Percentiles rank a stretch among this genome's conserved stretches.
These are phyloP conservation scores for Penicillium sp. DNA, from an alignment of 2,329 filamentous ascomycete genomes.

Conservation along the genomic window DNA sequence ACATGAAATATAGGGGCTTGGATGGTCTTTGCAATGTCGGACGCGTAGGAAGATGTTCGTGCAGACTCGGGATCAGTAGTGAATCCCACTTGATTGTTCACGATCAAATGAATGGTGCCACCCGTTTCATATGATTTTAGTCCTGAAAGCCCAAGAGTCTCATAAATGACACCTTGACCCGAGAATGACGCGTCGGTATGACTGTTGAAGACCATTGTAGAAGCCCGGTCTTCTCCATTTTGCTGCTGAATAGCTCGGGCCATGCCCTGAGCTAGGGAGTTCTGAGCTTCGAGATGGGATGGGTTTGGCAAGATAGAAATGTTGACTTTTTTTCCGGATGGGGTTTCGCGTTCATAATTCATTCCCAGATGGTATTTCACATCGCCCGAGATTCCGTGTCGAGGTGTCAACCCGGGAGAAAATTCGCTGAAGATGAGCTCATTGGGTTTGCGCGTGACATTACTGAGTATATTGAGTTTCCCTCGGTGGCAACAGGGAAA, in stretches of 20 bases:
- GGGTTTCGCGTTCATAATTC: constrained; percentile 98
- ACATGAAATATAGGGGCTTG: constrained; percentile 98
- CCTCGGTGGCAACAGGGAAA: constrained; percentile 99
- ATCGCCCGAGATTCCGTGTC: constrained; percentile 93
- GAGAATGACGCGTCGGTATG: constrained; percentile 97
- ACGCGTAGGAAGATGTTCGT: constrained; percentile 98
- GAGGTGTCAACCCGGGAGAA: constrained; percentile 79
- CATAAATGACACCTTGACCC: constrained; percentile 94
- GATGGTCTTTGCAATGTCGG: constrained; percentile 97
- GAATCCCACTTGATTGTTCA: constrained; percentile 99
- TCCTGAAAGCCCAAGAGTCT: constrained; percentile 95
- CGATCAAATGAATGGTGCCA: constrained; percentile 92
- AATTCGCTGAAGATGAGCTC: constrained; percentile 99
- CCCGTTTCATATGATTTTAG: constrained; percentile 95
- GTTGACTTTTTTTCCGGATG: constrained; percentile 95
- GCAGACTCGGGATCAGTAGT: constrained; percentile 96
- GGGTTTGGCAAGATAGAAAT: constrained; percentile 96
- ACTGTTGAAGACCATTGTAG: constrained; percentile 87
- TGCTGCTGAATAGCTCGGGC: constrained; percentile 96
- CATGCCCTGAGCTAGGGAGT: constrained; percentile 95
- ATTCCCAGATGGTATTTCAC: constrained; percentile 99
- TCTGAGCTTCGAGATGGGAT: constrained; percentile 94
- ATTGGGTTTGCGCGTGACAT: constrained; percentile 97
- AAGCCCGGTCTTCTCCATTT: constrained; percentile 92
- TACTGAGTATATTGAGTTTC: constrained; percentile 93